A percentile compares a stretch with the other conserved stretches of the same genome.
Conservation (phyloP, 345 rosid species). For the Durio zibethinus region DNA sequence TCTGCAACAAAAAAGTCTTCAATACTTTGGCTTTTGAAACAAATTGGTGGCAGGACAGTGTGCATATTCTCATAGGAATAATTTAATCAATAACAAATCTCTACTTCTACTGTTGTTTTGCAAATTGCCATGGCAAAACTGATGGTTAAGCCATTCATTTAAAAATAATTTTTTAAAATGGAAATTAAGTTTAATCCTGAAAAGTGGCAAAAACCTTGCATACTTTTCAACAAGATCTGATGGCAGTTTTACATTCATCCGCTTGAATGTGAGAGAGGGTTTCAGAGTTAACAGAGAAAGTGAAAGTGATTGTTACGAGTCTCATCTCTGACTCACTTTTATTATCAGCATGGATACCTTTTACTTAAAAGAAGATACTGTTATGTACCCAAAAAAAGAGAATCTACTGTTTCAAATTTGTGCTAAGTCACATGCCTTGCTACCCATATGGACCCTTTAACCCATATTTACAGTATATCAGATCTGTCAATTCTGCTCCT, state of each 20-base stretch:
- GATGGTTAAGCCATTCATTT: too few species aligned
- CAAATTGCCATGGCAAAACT: too few species aligned
- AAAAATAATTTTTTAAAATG: too few species aligned
- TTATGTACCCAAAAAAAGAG: too few species aligned
- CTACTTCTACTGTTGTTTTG: neutral
- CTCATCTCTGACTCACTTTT: conserved; percentile 13
- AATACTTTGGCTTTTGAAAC: neutral
- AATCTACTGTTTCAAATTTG: neutral
- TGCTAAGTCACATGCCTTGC: conserved; percentile 11
- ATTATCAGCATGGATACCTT: neutral
- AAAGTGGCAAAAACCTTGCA: neutral
- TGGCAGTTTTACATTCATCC: neutral
- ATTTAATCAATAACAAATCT: neutral
- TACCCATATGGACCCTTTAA: neutral
- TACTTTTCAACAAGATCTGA: conserved; percentile 16
- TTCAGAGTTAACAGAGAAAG: neutral
- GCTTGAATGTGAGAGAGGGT: neutral
- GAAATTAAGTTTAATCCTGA: neutral
- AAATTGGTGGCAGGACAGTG: conserved; percentile 13
- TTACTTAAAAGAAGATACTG: neutral
- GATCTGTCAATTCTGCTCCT: neutral
- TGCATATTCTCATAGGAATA: conserved; percentile 1
- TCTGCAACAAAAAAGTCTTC: neutral
- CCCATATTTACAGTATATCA: neutral
- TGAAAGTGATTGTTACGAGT: conserved; percentile 7